Evolutionary conservation across 805 yeast species (phyloP), one percentile per base, ranked within the genome.

Genomic region (Babjeviella inositovora): DNA sequence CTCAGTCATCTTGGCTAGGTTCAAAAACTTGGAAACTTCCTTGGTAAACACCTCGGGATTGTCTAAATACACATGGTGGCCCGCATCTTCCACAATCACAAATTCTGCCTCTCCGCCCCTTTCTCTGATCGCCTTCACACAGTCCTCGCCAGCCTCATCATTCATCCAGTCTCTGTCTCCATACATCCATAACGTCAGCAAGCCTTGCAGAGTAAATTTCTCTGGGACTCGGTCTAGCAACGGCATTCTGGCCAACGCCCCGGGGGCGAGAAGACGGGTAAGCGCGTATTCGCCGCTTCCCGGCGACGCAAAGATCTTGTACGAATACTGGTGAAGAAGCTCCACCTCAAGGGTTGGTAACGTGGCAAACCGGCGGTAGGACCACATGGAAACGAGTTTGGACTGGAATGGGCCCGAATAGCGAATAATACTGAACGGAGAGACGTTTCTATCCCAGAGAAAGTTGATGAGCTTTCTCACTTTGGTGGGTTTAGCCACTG

Each of bases 101-200:
- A 45, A 64, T 34, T 52, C 6, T 26, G 11, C 4, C 54, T 48
- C 6, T 17, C 23, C 12, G 15, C 20, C 45, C 27, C 11, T 37
- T 27, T 17, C 25, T 33, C 15, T 43, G 22, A 55, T 43, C 21
- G 43, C 44, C 8, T 48, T 38, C 9, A 51, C 56, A 25, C 53
- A 49, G 18, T 57, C 48, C 18, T 49, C 39, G 3, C 82, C 82
- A 8, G 73, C 76, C 21, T 53, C 57, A 25, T 55, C 62, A 29
- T 65, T 64, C 81, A 72, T 72, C 82, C 82, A 72, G 40, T 72
- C 82, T 18, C 44, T 48, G 28, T 70, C 79, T 7, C 82, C 82
- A 34, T 72, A 72, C 13, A 70, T 30, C 72, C 76, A 69, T 15
- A 69, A 40, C 2, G 68, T 53, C 4, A 68, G 68, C 9, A 63